A percentile compares a stretch with the other conserved stretches of the same genome.
phyloP scores from a whole-genome alignment of 2,329 filamentous ascomycete species.

The Lasiodiplodia sp. region DNA sequence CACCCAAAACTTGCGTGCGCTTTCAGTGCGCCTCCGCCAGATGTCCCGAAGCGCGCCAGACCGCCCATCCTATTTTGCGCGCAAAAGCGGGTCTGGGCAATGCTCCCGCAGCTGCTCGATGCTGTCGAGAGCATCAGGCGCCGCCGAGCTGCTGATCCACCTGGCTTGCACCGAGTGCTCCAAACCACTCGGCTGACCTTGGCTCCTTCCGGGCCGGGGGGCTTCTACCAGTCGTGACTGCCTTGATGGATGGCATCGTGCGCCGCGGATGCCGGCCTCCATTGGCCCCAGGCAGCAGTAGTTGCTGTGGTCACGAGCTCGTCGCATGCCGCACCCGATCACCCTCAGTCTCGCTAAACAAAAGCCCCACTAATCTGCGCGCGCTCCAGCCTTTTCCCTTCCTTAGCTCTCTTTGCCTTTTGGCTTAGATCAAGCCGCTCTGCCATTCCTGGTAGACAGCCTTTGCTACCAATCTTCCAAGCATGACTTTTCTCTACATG shows the following conservation, averaged over 20 bases:
- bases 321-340: background rate
- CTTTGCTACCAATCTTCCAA: too few relatives aligned
- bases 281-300: background rate
- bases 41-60: too few relatives aligned
- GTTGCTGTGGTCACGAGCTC: background rate
- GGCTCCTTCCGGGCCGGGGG: background rate
- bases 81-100: too few relatives aligned
- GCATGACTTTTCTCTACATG: too few relatives aligned
- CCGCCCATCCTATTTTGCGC: too few relatives aligned
- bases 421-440: background rate
- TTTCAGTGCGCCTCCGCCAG: too few relatives aligned
- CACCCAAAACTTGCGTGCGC: too few relatives aligned
- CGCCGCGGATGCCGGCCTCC: background rate
- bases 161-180: background rate
- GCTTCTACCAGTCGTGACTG: background rate
- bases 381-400: background rate
- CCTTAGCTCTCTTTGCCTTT: background rate
- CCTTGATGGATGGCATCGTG: background rate
- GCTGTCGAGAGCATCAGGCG: background rate
- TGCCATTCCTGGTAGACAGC: too few relatives aligned
- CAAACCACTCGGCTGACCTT: background rate
- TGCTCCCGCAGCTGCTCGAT: too few relatives aligned
- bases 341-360: background rate
- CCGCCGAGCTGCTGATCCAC: too few relatives aligned
- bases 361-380: background rate